Base-by-base conservation (phyloP, 305 asterid genomes). In the Rubia peregrina region DNA sequence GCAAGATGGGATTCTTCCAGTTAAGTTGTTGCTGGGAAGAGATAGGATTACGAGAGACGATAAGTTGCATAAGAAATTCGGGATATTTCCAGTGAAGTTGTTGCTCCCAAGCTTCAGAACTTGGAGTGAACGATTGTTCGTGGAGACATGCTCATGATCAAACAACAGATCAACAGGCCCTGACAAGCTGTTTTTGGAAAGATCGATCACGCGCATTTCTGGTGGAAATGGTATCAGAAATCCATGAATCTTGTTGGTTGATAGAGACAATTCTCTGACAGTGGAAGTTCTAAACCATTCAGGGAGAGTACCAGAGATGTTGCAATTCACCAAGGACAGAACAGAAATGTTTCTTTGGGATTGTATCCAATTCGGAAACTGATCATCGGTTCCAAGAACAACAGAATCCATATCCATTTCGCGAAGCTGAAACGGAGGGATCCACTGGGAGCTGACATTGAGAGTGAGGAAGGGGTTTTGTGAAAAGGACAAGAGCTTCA, bases 351-450 rank as follows among this genome's bases (percentile, higher is more conserved):
- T 17, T n/a, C 30, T 53, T 33, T 69, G 72, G 43, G 65, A 17
- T 19, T 53, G 65, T 9, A 69, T 61, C 72, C 64, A 69, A 26
- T 9, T 42, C 7, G 72, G 65, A 26, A 69, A 33, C 44, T 57
- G 51, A 33, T 51, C 57, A 51, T 17, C 57, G 57, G 19, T 22
- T 53, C 61, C 51, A 19, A 69, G n/a, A 17, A 33, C 3, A 13
- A 59, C 61, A n/a, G 72, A 69, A 33, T 22, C 36, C 49, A 69
- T 69, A 63, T 17, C 13, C n/a, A 63, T 13, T 17, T n/a, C 9
- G 1, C n/a, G 26, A 11, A 69, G 65, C 36, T 53, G 72, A 69
- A 69, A 30, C 36, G 36, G 36, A 30, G 36, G 36, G 36, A 30
- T 30, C 36, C 36, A 30, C 2, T 30, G 36, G 3, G 26, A 42